These are phyloP conservation scores for Fomes fomentarius DNA, from an alignment of 1,284 basidiomycete genomes.

Conservation along the genomic window DNA sequence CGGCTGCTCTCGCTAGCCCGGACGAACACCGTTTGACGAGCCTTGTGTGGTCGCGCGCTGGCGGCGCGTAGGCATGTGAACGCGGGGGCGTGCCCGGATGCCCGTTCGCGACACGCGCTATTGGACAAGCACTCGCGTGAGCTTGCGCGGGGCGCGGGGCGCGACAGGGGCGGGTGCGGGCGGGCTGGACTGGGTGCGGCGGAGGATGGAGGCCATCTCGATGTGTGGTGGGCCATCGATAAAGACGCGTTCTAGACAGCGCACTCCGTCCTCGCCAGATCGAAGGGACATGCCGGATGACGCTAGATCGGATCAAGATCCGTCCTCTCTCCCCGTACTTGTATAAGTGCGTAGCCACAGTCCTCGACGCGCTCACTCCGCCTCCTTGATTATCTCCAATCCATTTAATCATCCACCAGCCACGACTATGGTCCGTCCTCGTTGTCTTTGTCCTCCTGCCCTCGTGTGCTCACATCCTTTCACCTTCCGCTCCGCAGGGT, in stretches of 20 bases:
- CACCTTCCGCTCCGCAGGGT: slow-evolving; percentile 36
- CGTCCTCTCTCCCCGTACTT: slow-evolving; percentile 56
- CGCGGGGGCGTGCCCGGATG: too few relatives aligned
- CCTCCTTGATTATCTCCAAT: slow-evolving; percentile 41
- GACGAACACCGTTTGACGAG: too few relatives aligned
- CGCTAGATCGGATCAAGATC: slow-evolving; percentile 71
- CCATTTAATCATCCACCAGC: slow-evolving; percentile 33
- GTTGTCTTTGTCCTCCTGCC: slow-evolving; percentile 1
- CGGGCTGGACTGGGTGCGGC: neutral
- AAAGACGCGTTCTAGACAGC: slow-evolving; percentile 23
- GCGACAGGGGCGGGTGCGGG: neutral
- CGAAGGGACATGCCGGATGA: slow-evolving; percentile 34
- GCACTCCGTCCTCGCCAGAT: slow-evolving; percentile 24
- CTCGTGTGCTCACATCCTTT: slow-evolving; percentile 2
- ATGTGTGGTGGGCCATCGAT: too few relatives aligned
- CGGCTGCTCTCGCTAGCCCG: too few relatives aligned
- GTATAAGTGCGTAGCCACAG: slow-evolving; percentile 52
- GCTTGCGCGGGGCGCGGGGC: too few relatives aligned
- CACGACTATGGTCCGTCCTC: slow-evolving; percentile 33
- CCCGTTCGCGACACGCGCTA: too few relatives aligned
- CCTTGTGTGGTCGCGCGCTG: too few relatives aligned
- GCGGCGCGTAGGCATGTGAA: too few relatives aligned
- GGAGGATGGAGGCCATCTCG: slow-evolving; percentile 4
- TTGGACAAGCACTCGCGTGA: too few relatives aligned
- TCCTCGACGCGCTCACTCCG: slow-evolving; percentile 30